Evolutionary conservation across 306 rosid genomes (phyloP).

Genomic region (Gynostemma pentaphyllum): DNA sequence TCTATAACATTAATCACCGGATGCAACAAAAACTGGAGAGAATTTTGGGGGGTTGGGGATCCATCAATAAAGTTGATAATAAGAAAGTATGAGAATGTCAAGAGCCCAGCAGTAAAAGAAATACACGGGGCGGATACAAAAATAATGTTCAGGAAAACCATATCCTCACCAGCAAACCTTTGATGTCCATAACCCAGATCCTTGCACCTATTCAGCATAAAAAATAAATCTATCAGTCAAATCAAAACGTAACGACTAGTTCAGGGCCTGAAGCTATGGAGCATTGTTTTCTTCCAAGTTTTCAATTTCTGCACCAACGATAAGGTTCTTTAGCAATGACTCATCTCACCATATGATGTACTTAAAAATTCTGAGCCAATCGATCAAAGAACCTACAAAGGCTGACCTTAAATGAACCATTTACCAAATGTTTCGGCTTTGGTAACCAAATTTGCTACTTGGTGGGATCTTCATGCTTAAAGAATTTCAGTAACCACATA

Average conservation of each 20-base stretch:
- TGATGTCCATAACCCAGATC: background rate
- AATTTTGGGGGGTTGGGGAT: no score
- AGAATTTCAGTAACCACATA: background rate
- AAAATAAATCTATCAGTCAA: background rate
- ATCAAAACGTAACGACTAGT: background rate
- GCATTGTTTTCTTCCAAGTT: background rate
- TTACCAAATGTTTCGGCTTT: background rate
- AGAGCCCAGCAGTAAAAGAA: background rate
- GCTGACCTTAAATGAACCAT: slow-evolving; percentile 5
- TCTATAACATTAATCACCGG: no score
- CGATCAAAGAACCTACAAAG: background rate
- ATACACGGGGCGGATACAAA: background rate
- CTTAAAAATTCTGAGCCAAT: background rate
- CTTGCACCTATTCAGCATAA: slow-evolving; percentile 4
- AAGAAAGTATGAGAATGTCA: background rate
- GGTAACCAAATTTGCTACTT: background rate
- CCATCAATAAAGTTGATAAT: background rate
- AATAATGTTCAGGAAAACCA: background rate
- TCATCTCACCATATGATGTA: background rate
- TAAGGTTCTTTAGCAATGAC: background rate
- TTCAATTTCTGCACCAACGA: background rate
- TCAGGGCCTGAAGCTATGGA: background rate
- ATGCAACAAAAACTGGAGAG: no score
- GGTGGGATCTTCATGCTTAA: background rate
- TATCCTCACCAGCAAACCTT: background rate